A percentile compares a stretch with the other conserved stretches of the same genome.
phyloP scores from a whole-genome alignment of 169 alveolate genomes.

The Plasmodium coatneyi region DNA sequence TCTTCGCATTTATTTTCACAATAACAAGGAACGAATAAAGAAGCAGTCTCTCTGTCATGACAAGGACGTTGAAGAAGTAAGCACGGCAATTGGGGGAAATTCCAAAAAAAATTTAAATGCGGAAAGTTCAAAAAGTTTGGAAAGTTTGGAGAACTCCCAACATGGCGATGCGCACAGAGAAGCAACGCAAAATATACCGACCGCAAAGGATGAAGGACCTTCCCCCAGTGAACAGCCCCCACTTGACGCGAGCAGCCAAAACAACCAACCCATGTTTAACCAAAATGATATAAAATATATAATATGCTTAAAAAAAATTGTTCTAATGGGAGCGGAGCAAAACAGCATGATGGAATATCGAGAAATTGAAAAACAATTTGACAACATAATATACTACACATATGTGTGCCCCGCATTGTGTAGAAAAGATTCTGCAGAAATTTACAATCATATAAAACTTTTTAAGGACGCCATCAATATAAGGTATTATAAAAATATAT shows the following conservation, averaged over 20 bases:
- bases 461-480: conserved; percentile 36
- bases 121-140: neutral
- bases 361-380: conserved; percentile 32
- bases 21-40: neutral
- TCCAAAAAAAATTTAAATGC: neutral
- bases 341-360: conserved; percentile 17
- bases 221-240: neutral
- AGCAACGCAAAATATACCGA: neutral
- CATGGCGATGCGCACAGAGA: neutral
- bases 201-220: neutral
- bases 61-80: neutral
- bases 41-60: neutral
- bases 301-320: conserved; percentile 45
- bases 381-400: conserved; percentile 41
- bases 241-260: neutral
- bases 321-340: conserved; percentile 52
- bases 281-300: conserved; percentile 47
- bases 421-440: neutral
- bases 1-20: conserved; percentile 46
- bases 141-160: neutral
- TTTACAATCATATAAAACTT: conserved; percentile 33
- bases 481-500: conserved; percentile 39
- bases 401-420: conserved; percentile 2
- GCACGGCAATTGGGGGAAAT: neutral
- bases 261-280: neutral